phyloP scores from a whole-genome alignment of 805 yeast genomes.

The Kodamaea sagamina region DNA sequence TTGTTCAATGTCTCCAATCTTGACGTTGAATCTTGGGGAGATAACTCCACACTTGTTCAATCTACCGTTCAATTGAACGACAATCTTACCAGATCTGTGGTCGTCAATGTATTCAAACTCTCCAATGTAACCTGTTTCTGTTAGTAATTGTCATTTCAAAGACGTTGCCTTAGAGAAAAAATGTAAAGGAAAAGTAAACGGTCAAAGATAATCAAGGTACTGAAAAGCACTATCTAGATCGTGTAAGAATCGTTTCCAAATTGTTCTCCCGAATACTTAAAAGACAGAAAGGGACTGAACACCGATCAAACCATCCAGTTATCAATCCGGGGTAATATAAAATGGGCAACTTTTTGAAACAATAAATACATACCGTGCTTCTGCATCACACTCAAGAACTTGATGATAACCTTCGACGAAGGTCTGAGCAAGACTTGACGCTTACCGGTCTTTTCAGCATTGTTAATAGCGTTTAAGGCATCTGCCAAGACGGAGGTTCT shows the following conservation, averaged over 20 bases:
- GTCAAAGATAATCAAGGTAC: conserved; percentile 33
- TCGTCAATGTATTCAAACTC: conserved; percentile 98
- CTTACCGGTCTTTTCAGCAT: conserved; percentile 99
- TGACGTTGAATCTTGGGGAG: conserved; percentile 31
- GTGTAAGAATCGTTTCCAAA: conserved; percentile 70
- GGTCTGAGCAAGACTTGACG: conserved; percentile 98
- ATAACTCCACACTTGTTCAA: conserved; percentile 30
- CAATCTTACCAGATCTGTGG: conserved; percentile 98
- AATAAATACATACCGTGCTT: conserved; percentile 65
- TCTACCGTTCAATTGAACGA: conserved; percentile 96
- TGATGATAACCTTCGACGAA: conserved; percentile 96
- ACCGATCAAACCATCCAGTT: conserved; percentile 96
- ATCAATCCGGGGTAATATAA: conserved; percentile 88
- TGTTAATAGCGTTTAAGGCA: conserved; percentile 97
- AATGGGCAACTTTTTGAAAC: background rate
- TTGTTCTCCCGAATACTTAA: conserved; percentile 92
- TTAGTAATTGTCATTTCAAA: conserved; percentile 20
- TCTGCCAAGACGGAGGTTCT: conserved; percentile 98
- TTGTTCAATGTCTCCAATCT: conserved; percentile 27
- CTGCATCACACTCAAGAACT: conserved; percentile 95
- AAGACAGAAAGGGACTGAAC: conserved; percentile 92
- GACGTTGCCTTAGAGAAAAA: conserved; percentile 9
- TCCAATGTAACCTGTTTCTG: conserved; percentile 69
- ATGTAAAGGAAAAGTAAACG: conserved; percentile 75
- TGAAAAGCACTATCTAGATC: conserved; percentile 38